Evolutionary conservation across 768 basidiomycete species (phyloP).

Genomic region (Hemileccinum impolitum): DNA sequence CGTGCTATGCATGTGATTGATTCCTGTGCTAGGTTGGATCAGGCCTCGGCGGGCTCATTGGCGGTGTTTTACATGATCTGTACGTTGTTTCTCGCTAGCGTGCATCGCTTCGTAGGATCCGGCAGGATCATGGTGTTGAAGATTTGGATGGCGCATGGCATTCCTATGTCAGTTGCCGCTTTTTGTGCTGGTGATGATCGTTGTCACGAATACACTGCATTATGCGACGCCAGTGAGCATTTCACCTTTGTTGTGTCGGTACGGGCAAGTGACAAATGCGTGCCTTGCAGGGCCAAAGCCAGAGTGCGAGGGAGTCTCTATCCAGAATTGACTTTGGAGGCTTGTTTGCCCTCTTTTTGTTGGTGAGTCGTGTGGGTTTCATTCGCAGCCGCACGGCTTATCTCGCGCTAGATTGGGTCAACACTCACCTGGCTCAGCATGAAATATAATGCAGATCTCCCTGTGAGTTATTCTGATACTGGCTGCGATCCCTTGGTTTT

Average conservation of each 20-base stretch:
- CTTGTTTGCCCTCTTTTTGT: constrained; percentile 1
- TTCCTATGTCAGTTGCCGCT: constrained; percentile 12
- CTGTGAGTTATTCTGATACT: neutral
- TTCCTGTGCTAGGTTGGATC: constrained; percentile 3
- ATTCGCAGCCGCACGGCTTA: neutral
- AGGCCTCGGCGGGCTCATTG: constrained; percentile 12
- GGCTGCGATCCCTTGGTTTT: neutral
- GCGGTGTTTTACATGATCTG: constrained; percentile 13
- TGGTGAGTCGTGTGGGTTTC: neutral
- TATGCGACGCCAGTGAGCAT: constrained; percentile 13
- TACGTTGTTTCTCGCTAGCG: neutral
- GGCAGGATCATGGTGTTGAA: neutral
- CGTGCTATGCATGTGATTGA: neutral
- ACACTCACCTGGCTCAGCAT: constrained; percentile 10
- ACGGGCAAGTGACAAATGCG: neutral
- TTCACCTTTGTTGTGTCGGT: neutral
- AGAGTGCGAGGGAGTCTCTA: constrained; percentile 4
- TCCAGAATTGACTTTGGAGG: constrained; percentile 16
- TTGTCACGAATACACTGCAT: neutral
- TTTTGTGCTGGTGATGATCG: constrained; percentile 3
- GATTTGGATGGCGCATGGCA: constrained; percentile 19
- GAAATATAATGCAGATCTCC: constrained; percentile 15
- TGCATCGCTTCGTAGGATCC: neutral
- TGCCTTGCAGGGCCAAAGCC: constrained; percentile 7
- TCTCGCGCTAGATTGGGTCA: constrained; percentile 7